These are phyloP conservation scores for Cercospora nicotianae DNA, from an alignment of 2,329 filamentous ascomycete species.

Conservation along the genomic window DNA sequence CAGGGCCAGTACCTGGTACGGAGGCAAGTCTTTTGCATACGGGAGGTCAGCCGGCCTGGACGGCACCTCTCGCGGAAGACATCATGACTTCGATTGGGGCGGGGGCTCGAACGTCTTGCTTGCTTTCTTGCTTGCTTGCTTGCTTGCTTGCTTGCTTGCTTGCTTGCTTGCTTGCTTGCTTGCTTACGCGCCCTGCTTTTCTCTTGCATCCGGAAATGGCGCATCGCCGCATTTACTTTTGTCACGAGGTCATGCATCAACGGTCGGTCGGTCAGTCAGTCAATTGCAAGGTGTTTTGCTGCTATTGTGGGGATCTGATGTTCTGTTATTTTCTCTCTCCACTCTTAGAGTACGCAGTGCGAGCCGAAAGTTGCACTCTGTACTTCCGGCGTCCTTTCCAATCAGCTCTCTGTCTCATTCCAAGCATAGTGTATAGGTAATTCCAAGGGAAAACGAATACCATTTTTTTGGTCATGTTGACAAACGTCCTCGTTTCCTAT, in stretches of 20 bases:
- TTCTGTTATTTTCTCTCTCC: background rate
- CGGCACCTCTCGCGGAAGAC: background rate
- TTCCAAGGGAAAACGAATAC: background rate
- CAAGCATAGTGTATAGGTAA: background rate
- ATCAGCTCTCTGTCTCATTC: background rate
- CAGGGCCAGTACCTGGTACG: background rate
- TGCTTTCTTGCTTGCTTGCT: no score
- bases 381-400: background rate
- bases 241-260: conserved; percentile 5
- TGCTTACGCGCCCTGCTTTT: background rate
- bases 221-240: conserved; percentile 3
- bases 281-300: background rate
- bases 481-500: no score
- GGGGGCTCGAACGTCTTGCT: background rate
- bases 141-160: no score
- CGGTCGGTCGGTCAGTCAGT: conserved; percentile 1
- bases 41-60: background rate
- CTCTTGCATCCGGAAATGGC: conserved; percentile 1
- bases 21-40: background rate
- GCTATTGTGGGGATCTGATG: background rate
- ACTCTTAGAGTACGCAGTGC: background rate
- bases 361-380: background rate
- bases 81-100: background rate
- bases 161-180: background rate
- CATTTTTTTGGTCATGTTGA: background rate